phyloP scores from a whole-genome alignment of 306 rosid species.

The Morella rubra region DNA sequence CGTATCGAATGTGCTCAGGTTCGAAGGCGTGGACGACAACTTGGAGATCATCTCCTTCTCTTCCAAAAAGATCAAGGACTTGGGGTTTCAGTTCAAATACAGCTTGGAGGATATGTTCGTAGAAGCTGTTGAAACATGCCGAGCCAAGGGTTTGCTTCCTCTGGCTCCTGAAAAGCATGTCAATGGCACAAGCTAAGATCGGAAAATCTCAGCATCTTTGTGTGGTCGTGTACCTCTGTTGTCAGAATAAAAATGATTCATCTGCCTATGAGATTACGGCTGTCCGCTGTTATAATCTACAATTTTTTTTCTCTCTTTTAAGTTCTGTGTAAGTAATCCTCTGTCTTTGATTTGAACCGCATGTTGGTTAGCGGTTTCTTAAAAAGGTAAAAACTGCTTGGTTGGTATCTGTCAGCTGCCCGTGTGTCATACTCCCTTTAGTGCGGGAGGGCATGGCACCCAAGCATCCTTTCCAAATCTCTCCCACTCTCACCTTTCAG shows the following conservation, averaged over 20 bases:
- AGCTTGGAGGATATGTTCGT: slow-evolving; percentile 67
- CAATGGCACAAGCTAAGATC: slow-evolving; percentile 19
- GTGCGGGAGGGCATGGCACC: too few species aligned
- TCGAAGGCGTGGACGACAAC: slow-evolving; percentile 56
- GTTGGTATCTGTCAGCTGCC: too few species aligned
- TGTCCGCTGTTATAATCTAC: neutral
- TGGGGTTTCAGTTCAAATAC: slow-evolving; percentile 66
- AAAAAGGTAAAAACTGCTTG: too few species aligned
- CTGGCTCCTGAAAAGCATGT: neutral
- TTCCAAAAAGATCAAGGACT: slow-evolving; percentile 54
- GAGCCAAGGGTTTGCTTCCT: slow-evolving; percentile 48
- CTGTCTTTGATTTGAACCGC: too few species aligned
- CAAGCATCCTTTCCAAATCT: too few species aligned
- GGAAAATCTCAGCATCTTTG: neutral
- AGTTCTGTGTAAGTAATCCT: too few species aligned
- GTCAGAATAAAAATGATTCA: neutral
- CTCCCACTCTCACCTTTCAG: too few species aligned
- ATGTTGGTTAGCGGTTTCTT: too few species aligned
- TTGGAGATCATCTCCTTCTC: slow-evolving; percentile 44
- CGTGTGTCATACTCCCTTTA: too few species aligned
- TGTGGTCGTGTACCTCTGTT: neutral
- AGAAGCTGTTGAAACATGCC: slow-evolving; percentile 58
- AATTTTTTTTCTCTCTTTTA: too few species aligned
- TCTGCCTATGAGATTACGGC: neutral
- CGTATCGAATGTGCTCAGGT: slow-evolving; percentile 34